A percentile compares a stretch with the other conserved stretches of the same genome.
Evolutionary conservation across 2,329 filamentous ascomycete genomes (phyloP).

Genomic region (Trichoderma sp.): DNA sequence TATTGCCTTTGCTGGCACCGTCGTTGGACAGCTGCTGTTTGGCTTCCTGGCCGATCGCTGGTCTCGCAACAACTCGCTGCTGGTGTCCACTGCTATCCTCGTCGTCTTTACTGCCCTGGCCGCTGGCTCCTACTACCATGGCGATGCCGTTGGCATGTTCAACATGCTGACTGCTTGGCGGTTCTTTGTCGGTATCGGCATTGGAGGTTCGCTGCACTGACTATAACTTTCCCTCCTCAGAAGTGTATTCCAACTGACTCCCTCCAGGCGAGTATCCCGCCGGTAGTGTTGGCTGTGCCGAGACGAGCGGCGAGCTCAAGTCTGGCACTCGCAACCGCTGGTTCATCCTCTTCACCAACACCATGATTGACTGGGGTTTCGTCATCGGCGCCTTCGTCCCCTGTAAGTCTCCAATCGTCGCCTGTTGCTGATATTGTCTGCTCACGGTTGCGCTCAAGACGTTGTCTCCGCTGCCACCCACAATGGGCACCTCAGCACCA

Average conservation of each 20-base stretch:
- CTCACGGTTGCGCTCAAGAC: constrained; percentile 34
- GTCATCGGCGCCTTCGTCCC: constrained; percentile 79
- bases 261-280: constrained; percentile 70
- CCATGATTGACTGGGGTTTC: constrained; percentile 83
- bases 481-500: constrained; percentile 66
- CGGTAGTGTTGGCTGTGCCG: constrained; percentile 80
- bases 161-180: constrained; percentile 77
- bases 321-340: constrained; percentile 80
- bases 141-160: constrained; percentile 70
- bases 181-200: constrained; percentile 80
- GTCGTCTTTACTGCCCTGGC: constrained; percentile 82
- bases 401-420: constrained; percentile 38
- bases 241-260: not conserved
- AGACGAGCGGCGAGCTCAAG: constrained; percentile 82
- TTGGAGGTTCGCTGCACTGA: constrained; percentile 58
- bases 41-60: constrained; percentile 81
- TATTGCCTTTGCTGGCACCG: constrained; percentile 85
- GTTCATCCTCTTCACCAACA: constrained; percentile 90
- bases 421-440: not conserved
- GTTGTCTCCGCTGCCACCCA: constrained; percentile 59
- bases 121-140: constrained; percentile 74
- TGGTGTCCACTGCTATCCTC: constrained; percentile 79
- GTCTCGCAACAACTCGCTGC: constrained; percentile 79
- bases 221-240: not conserved
- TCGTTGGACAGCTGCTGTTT: constrained; percentile 79